Evolutionary conservation across 2,329 filamentous ascomycete species (phyloP).

Genomic region (Colletotrichum lindemuthianum): DNA sequence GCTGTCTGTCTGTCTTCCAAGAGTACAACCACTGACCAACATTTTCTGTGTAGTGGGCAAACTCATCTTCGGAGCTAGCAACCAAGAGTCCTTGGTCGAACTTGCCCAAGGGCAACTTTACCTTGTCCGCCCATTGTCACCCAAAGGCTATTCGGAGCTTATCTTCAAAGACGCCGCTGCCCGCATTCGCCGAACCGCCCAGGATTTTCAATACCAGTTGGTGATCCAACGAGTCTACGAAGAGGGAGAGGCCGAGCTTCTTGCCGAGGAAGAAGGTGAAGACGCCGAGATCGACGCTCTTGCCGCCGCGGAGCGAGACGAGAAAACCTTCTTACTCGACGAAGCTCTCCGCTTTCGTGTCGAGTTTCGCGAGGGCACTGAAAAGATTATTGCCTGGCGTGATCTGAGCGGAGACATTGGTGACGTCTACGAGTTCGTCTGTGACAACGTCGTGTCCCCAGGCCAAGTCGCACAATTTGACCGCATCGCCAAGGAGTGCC

Average conservation of each 20-base stretch:
- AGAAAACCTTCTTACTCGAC: constrained; percentile 97
- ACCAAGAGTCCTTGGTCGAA: constrained; percentile 93
- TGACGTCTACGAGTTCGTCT: constrained; percentile 98
- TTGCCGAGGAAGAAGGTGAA: constrained; percentile 89
- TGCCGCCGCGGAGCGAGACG: constrained; percentile 82
- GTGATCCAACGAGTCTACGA: constrained; percentile 97
- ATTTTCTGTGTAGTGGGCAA: constrained; percentile 75
- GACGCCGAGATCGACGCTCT: constrained; percentile 82
- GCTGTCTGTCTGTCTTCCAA: too few relatives aligned
- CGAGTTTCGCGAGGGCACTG: constrained; percentile 80
- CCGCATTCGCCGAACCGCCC: constrained; percentile 89
- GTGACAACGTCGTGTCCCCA: constrained; percentile 76
- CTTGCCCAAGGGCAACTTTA: constrained; percentile 96
- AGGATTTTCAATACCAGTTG: constrained; percentile 97
- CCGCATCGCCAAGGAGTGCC: constrained; percentile 86
- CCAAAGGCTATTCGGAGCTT: constrained; percentile 97
- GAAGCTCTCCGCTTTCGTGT: constrained; percentile 88
- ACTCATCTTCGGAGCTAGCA: constrained; percentile 86
- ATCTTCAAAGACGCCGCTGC: constrained; percentile 98
- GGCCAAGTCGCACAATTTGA: constrained; percentile 84
- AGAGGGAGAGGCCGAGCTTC: constrained; percentile 92
- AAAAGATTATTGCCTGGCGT: constrained; percentile 92
- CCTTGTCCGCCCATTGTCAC: constrained; percentile 91
- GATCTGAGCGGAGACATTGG: constrained; percentile 93
- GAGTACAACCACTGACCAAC: constrained; percentile 16